Base-by-base conservation (phyloP, 1,139 yeast species). In the Candida sojae region DNA sequence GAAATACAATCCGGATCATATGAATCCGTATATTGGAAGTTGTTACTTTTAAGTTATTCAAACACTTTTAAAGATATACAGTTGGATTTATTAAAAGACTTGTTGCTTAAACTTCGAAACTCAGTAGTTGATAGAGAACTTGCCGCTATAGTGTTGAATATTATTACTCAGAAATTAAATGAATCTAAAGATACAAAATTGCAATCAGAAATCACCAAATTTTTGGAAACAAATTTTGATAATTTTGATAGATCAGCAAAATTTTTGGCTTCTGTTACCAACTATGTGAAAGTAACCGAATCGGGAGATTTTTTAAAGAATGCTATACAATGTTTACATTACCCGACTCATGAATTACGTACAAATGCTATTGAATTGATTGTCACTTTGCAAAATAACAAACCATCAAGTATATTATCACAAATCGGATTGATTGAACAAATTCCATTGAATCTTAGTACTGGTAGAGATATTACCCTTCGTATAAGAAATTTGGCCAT, bases 401-500 rank as follows among this genome's bases (percentile, higher is more conserved):
- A 67, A 8, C 60, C 65, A 26, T 73, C 80, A 4, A 60, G 66
- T 2, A 56, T 73, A 26, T 48, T 68, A 57, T 44, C 60, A 1
- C 73, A 82, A 71, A 61, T 84, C 77, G 59, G 73, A 64, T 53
- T 72, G 66, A 80, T 91, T 48, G 97, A 89, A 60, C 83, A 86
- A 52, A 78, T 86, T 9, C 96, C 96, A 0, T 70, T 87, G 44
- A 79, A 80, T 12, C 66, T 91, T 21, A 71, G 79, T n/a, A 83
- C 84, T 48, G 86, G 88, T 1, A 82, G 98, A 67, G 96, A 88
- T 57, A 73, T 92, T 4, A 80, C 83, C 23, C 71, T 86, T 53
- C 80, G 96, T 63, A 75, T 88, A 35, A 77, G 97, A 58, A 75
- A 75, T 46, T 67, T 91, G 52, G 83, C 83, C 2, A 60, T 70